Base-by-base conservation (phyloP, 1,284 basidiomycete species). In the Trichosporon sp. region DNA sequence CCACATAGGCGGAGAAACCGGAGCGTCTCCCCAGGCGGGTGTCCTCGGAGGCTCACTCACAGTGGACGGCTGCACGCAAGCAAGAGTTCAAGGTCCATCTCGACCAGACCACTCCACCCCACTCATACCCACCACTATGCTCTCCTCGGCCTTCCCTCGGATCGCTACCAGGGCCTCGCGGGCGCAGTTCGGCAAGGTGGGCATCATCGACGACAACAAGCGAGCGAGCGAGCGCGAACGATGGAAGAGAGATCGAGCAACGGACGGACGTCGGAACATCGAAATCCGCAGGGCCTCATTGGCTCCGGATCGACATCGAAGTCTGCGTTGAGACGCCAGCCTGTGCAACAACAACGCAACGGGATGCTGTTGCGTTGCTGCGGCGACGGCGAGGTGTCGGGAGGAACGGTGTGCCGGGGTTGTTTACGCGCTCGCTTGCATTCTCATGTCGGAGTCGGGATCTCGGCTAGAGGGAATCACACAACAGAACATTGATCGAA, bases 71-170 rank as follows among this genome's bases (percentile, higher is more conserved):
- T 44, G 25, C 25, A n/a, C 27, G 49, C 49, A 54, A 27, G 49
- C 49, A 54, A 54, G 46, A 52, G 49, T 54, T 54, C 49, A 54
- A 54, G 49, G 49, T 59, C 62, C 52, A 59, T 63, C 62, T 59
- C 62, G 46, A 59, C 62, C 62, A 56, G 34, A 44, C 40, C 40
- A 44, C 58, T 54, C 60, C 25, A 32, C 59, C 37, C 59, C 61
- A 49, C 61, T 59, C 64, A 49, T 56, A 59, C 65, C 60, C 59
- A 64, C 57, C 69, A 56, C 68, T 59, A 78, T 78, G 77, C 70
- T 79, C 64, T 73, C 76, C 46, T 73, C 71, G 67, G 69, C 76
- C 64, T 71, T 77, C 70, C 71, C 76, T 32, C 70, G 77, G 66
- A 68, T 78, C 69, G 73, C 72, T 25, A 64, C 73, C 56, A 67